phyloP scores from a whole-genome alignment of 2,329 filamentous ascomycete genomes.

The Didymella keratinophila region DNA sequence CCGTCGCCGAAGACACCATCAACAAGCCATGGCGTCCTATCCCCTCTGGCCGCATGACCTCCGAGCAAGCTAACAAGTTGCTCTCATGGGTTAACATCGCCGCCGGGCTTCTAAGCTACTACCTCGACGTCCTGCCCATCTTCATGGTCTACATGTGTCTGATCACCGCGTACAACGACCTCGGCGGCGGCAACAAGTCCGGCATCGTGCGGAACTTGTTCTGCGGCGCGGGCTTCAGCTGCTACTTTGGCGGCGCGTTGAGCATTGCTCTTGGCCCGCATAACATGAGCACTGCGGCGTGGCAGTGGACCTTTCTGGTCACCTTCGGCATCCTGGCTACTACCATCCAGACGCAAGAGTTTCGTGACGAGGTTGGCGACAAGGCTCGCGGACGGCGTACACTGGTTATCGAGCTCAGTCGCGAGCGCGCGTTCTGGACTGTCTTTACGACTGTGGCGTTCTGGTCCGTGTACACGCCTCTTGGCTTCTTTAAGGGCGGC shows the following conservation, averaged over 20 bases:
- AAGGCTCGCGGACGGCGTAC: constrained; percentile 80
- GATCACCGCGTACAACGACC: constrained; percentile 44
- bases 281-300: constrained; percentile 16
- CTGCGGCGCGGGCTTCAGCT: constrained; percentile 40
- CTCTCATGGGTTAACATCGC: constrained; percentile 9
- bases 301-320: constrained; percentile 44
- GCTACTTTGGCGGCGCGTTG: constrained; percentile 40
- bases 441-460: constrained; percentile 20
- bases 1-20: constrained; percentile 49
- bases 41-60: constrained; percentile 34
- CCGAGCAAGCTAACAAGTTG: constrained; percentile 25
- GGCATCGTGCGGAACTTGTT: constrained; percentile 42
- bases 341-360: constrained; percentile 52
- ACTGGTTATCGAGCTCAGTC: constrained; percentile 80
- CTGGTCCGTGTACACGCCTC: constrained; percentile 24
- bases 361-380: constrained; percentile 45
- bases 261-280: constrained; percentile 30
- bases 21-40: constrained; percentile 55
- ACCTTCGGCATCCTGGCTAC: constrained; percentile 41
- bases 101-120: constrained; percentile 13
- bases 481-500: constrained; percentile 15
- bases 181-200: constrained; percentile 36
- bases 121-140: constrained; percentile 15
- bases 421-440: constrained; percentile 18
- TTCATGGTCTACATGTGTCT: constrained; percentile 30